These are phyloP conservation scores for Saccharomycopsis fodiens DNA, from an alignment of 805 yeast species.

Conservation along the genomic window DNA sequence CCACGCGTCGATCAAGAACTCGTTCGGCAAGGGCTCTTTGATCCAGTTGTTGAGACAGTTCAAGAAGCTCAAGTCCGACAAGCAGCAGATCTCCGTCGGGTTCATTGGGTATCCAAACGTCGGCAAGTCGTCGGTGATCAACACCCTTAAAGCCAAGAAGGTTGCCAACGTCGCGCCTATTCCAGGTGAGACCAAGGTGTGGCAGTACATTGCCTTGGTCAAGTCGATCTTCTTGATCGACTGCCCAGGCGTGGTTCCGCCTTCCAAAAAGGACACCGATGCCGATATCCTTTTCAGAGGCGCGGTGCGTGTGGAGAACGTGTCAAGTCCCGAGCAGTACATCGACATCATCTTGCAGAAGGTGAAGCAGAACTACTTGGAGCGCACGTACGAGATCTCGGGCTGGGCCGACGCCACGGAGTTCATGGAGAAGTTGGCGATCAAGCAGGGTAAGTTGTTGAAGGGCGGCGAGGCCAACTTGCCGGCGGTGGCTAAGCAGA, in stretches of 20 bases:
- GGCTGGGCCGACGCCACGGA: constrained; percentile 82
- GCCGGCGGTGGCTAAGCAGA: constrained; percentile 81
- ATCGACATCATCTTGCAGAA: constrained; percentile 79
- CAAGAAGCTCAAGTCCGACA: constrained; percentile 80
- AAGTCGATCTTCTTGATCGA: constrained; percentile 91
- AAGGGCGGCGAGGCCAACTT: constrained; percentile 99
- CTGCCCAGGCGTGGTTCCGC: constrained; percentile 99
- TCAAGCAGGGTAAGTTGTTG: constrained; percentile 84
- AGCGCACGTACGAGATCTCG: constrained; percentile 88
- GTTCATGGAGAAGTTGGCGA: constrained; percentile 83
- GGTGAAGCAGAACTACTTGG: constrained; percentile 84
- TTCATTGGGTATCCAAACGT: constrained; percentile 97
- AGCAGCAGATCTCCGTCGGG: constrained; percentile 95
- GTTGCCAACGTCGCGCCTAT: constrained; percentile 97
- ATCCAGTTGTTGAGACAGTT: constrained; percentile 92
- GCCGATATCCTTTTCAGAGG: constrained; percentile 92
- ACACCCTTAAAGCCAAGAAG: constrained; percentile 88
- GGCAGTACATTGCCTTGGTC: constrained; percentile 98
- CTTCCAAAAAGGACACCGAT: constrained; percentile 80
- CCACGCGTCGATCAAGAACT: constrained; percentile 95
- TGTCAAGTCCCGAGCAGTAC: constrained; percentile 89
- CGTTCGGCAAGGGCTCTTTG: constrained; percentile 95
- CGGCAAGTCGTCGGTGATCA: constrained; percentile 95
- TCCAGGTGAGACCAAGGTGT: constrained; percentile 97
- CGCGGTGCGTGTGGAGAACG: constrained; percentile 98